Evolutionary conservation across 2,329 filamentous ascomycete species (phyloP).

Genomic region (Passalora sequoiae): DNA sequence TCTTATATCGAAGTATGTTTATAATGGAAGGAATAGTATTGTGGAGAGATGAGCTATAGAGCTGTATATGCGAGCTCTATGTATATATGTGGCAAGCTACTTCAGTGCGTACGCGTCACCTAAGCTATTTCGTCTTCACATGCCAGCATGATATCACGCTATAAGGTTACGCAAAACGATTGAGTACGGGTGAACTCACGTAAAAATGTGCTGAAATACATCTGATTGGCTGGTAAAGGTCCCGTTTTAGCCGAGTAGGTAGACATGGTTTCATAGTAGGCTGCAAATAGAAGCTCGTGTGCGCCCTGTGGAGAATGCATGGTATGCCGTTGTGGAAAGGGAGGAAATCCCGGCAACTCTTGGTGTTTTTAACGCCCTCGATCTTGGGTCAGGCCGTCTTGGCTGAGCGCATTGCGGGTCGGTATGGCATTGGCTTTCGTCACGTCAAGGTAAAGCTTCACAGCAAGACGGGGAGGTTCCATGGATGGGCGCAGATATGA

Average conservation of each 20-base stretch:
- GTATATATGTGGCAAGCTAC: conserved; percentile 1
- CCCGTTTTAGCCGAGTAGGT: neutral
- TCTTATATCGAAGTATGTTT: conserved; percentile 9
- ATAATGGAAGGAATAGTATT: conserved; percentile 8
- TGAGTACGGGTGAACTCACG: neutral
- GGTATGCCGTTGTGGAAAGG: neutral
- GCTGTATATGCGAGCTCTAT: neutral
- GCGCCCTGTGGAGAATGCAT: neutral
- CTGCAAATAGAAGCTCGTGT: neutral
- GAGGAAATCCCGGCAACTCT: neutral
- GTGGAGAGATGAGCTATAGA: neutral
- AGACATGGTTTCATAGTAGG: neutral
- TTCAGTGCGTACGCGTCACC: neutral
- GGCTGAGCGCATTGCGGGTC: neutral
- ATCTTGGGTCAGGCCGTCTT: neutral
- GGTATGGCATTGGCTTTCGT: neutral
- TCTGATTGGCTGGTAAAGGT: neutral
- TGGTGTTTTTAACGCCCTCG: neutral
- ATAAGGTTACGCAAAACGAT: neutral
- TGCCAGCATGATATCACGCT: too few relatives aligned
- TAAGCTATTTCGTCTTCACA: too few relatives aligned
- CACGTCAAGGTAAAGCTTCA: too few relatives aligned
- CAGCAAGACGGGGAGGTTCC: too few relatives aligned
- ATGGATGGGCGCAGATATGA: too few relatives aligned
- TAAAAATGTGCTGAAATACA: neutral